A percentile compares a stretch with the other conserved stretches of the same genome.
Evolutionary conservation across 2,329 filamentous ascomycete genomes (phyloP).

Genomic region (Ophiostoma quercus): DNA sequence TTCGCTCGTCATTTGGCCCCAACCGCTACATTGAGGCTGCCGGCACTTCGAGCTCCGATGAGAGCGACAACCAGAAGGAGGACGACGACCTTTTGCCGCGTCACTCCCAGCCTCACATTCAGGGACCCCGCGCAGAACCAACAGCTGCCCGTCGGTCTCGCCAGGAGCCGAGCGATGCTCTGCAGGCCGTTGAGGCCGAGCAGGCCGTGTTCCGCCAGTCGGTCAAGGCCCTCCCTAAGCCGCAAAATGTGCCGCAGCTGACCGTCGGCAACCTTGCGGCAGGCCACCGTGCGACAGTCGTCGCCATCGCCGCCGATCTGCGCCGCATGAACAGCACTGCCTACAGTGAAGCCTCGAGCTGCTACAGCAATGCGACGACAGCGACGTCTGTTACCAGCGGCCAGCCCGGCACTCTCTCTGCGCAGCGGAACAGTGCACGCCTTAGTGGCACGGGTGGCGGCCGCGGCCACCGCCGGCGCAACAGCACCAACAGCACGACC

Average conservation of each 20-base stretch:
- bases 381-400: background rate
- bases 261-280: background rate
- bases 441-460: background rate
- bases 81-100: slow-evolving; percentile 19
- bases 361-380: slow-evolving; percentile 31
- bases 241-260: background rate
- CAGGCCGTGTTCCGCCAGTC: slow-evolving; percentile 5
- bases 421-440: background rate
- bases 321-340: slow-evolving; percentile 53
- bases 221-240: background rate
- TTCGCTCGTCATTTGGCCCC: slow-evolving; percentile 11
- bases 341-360: slow-evolving; percentile 40
- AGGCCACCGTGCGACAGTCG: slow-evolving; percentile 29
- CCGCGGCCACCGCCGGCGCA: slow-evolving; percentile 5
- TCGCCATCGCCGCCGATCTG: slow-evolving; percentile 47
- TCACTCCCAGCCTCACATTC: background rate
- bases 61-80: slow-evolving; percentile 10
- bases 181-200: slow-evolving; percentile 17
- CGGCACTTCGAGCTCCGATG: background rate
- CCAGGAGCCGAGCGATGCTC: slow-evolving; percentile 19
- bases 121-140: background rate
- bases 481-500: slow-evolving; percentile 21
- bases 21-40: background rate
- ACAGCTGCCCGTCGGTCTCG: slow-evolving; percentile 17
- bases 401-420: background rate